Evolutionary conservation across 768 basidiomycete species (phyloP), one percentile per base, ranked within the genome.

Genomic region (Lactarius deliciosus): DNA sequence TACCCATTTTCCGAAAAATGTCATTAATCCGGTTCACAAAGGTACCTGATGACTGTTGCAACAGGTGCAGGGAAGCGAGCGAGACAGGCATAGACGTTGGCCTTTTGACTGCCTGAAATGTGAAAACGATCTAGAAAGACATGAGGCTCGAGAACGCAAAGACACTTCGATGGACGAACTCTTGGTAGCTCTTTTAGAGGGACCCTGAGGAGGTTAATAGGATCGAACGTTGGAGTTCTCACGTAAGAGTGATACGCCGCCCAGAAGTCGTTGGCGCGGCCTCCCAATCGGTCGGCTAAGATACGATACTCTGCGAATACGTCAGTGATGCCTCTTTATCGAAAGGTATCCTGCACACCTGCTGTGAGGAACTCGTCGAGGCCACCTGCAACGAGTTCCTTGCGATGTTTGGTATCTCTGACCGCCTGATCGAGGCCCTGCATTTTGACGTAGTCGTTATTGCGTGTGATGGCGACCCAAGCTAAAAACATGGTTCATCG

Each of bases 361-460:
- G 22, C 13, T 6, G 50, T 53, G 13, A 53, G 50, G 2, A 53
- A 53, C 15, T 53, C 50, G 2, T 25, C 25, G 61, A 92, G 78
- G 53, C 85, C 84, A 13, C 86, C 84, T 0, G 90, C 88, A 8
- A 91, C 86, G 50, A 92, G 77, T 73, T 93, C 91, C 68, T 92
- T 87, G 22, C 90, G 83, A 72, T 92, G 88, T 28, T 72, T 66
- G 20, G 79, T 73, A 54, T 83, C 75, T 69, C 76, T 78, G 5
- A 89, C 83, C 13, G 85, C 73, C 61, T 79, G 79, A 61, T 89
- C 86, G 69, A 90, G 76, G n/a, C 91, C 91, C 72, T 88, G 81
- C 75, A 86, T 82, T 30, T 80, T 80, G 57, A 91, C 75, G 64
- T 83, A 91, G 66, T 90, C 83, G 0, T 78, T 62, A 72, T 91